Conservation (phyloP, 2,329 filamentous ascomycete genomes). For the Sporothrix pseudoabietina region DNA sequence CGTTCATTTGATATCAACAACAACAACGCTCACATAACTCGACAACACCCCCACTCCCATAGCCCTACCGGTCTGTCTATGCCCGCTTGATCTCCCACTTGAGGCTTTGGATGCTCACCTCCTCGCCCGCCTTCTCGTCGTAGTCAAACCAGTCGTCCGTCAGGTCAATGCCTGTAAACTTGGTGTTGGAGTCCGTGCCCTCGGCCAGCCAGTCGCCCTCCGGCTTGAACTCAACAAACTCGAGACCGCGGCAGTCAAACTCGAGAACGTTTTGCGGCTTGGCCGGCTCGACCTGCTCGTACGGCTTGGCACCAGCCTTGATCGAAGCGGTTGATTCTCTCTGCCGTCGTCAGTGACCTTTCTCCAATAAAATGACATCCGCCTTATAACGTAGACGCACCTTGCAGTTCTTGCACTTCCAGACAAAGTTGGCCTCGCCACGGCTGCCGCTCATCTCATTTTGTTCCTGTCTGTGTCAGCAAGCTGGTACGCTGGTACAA, state of each 20-base stretch:
- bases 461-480: conserved; percentile 61
- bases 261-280: conserved; percentile 80
- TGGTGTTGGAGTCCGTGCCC: conserved; percentile 75
- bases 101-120: conserved; percentile 88
- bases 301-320: conserved; percentile 70
- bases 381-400: conserved; percentile 47
- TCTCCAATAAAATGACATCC: too few relatives aligned
- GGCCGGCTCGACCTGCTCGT: conserved; percentile 70
- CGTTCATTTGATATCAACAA: neutral
- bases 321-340: conserved; percentile 85
- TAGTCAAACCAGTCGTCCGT: conserved; percentile 96
- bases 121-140: conserved; percentile 87
- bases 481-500: neutral
- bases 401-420: conserved; percentile 98
- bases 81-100: conserved; percentile 81
- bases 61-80: conserved; percentile 41
- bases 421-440: conserved; percentile 99
- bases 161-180: conserved; percentile 81
- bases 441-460: conserved; percentile 91
- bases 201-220: conserved; percentile 94
- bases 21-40: conserved; percentile 1
- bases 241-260: conserved; percentile 90
- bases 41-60: neutral
- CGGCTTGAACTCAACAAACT: conserved; percentile 87
- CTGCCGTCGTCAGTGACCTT: conserved; percentile 46